phyloP scores from a whole-genome alignment of 257 asterid species.

The Fraxinus anomala region DNA sequence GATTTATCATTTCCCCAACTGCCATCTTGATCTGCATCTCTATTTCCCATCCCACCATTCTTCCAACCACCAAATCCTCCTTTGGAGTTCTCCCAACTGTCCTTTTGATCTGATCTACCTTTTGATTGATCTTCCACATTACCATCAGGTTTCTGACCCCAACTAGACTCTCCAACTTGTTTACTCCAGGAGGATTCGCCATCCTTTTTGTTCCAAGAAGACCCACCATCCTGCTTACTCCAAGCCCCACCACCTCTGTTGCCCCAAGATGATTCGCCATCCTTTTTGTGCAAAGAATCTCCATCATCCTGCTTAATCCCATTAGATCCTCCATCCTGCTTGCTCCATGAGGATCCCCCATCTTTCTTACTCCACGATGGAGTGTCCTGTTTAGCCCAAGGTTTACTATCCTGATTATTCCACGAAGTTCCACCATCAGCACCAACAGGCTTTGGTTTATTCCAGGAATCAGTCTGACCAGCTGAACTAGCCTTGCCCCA shows the following conservation, averaged over 20 bases:
- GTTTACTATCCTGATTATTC: conserved; percentile 30
- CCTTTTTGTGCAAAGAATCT: no score
- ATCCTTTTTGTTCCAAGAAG: conserved; percentile 28
- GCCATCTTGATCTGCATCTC: conserved; percentile 37
- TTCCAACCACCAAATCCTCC: conserved; percentile 34
- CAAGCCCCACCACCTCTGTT: conserved; percentile 19
- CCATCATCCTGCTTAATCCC: conserved; percentile 17
- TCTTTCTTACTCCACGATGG: neutral
- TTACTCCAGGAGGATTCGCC: conserved; percentile 39
- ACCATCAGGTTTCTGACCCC: conserved; percentile 38
- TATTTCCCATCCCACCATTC: conserved; percentile 33
- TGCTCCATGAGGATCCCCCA: neutral
- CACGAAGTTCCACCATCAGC: conserved; percentile 47
- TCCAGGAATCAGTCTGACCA: conserved; percentile 33
- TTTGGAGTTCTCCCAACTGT: conserved; percentile 22
- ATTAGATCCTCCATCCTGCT: neutral
- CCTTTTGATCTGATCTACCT: conserved; percentile 33
- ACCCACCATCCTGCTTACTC: conserved; percentile 38
- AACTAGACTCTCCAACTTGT: conserved; percentile 31
- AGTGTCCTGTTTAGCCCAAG: conserved; percentile 1
- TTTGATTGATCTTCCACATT: conserved; percentile 19
- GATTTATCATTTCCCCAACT: conserved; percentile 45
- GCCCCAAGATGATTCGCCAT: conserved; percentile 24
- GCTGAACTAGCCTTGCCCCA: conserved; percentile 17
- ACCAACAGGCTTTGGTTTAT: conserved; percentile 36